Base-by-base conservation (phyloP, 495 filamentous ascomycete species). In the Penicillium macrosclerotiorum region DNA sequence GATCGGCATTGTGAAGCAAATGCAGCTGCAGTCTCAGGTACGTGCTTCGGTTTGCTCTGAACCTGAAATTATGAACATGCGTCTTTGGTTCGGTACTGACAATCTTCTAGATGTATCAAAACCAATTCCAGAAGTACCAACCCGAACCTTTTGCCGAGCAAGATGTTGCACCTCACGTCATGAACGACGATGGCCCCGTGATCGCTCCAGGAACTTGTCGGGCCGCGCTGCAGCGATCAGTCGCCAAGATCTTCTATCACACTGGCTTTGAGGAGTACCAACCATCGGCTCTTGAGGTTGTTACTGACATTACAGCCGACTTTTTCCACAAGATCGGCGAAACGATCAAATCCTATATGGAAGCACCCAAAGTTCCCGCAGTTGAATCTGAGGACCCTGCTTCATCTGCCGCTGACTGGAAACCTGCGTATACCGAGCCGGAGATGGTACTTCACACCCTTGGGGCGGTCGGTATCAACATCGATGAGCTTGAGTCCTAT, bases 211-310 rank as follows among this genome's bases (percentile, higher is more conserved):
- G 82, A 63, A 81, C 87, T 30, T 89, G 86, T 63, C 81, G 87
- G 50, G 81, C 88, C 16, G 90, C 89, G 9, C 59, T 99, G 42
- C 89, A 95, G 58, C 82, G 94, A 42, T 92, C 89, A 17, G 84
- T 96, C 17, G 90, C 84, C 23, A 93, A 99, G 70, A 79, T 99
- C 18, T 94, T 96, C 56, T 96, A 95, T 59, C 90, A 96, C 67
- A 85, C 94, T 42, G 93, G 93, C 5, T 99, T 97, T 52, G 93
- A 99, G 65, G 94, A 99, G 57, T 90, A 91, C 49, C 93, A 99
- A 55, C 93, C 93, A 5, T 92, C 89, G 24, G 92, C 93, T 31
- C 69, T 99, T 23, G 94, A 97, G 48, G 79, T 86, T 1, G 82
- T 91, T 27, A 96, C 94, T 0, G 92, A 96, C 57, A 83, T 96